Evolutionary conservation across 345 rosid genomes (phyloP).

Genomic region (Pistacia atlantica): DNA sequence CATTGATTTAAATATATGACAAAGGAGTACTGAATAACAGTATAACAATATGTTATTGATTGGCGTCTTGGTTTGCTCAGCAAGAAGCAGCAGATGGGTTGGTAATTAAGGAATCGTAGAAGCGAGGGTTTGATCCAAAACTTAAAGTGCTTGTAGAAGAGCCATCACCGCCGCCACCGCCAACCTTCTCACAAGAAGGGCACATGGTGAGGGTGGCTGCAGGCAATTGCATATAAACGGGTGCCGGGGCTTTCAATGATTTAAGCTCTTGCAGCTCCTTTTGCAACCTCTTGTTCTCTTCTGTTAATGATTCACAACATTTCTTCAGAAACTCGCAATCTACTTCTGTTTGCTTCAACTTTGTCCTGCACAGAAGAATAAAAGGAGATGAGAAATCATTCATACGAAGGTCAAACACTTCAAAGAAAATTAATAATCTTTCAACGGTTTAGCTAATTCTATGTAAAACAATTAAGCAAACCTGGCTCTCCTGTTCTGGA

Average conservation of each 20-base stretch:
- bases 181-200: constrained; percentile 42
- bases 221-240: constrained; percentile 31
- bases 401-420: not conserved
- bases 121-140: constrained; percentile 22
- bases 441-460: constrained; percentile 8
- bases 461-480: constrained; percentile 16
- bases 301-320: constrained; percentile 55
- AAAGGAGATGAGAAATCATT: not conserved
- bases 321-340: constrained; percentile 59
- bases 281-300: constrained; percentile 60
- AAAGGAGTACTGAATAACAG: not conserved
- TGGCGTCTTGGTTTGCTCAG: constrained; percentile 3
- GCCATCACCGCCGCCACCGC: constrained; percentile 5
- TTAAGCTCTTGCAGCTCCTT: constrained; percentile 61
- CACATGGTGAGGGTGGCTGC: constrained; percentile 39
- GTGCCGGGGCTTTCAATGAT: constrained; percentile 32
- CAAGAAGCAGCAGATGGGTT: constrained; percentile 32
- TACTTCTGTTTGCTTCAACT: constrained; percentile 67
- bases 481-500: constrained; percentile 86
- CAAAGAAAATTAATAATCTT: constrained; percentile 12
- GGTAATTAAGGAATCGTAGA: constrained; percentile 20
- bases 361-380: constrained; percentile 41
- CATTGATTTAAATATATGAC: not conserved
- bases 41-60: not conserved
- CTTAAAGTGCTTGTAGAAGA: constrained; percentile 14